Percentiles rank a stretch among this genome's conserved stretches.
Evolutionary conservation across 75 land plant genomes (phyloP).

Genomic region (Sequoia sempervirens): DNA sequence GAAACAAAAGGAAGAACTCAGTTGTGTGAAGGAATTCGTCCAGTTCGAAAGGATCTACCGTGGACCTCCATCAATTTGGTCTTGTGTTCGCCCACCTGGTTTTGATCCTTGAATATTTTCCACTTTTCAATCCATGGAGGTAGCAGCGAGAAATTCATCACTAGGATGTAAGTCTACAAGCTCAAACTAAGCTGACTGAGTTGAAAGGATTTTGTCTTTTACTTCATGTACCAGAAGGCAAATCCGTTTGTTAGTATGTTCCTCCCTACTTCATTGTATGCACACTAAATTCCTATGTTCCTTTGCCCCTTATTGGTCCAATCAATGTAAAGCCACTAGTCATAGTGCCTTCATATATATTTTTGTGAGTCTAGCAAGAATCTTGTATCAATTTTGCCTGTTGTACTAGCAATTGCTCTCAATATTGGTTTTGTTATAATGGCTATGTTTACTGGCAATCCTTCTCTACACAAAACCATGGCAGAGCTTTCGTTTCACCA

Average conservation of each 20-base stretch:
- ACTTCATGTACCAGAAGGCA: not conserved
- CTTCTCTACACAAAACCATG: slow-evolving; percentile 1
- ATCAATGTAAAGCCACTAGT: not conserved
- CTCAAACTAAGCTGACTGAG: not conserved
- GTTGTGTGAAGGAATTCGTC: not conserved
- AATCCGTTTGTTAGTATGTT: not conserved
- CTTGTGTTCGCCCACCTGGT: slow-evolving; percentile 13
- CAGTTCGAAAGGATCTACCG: slow-evolving; percentile 1
- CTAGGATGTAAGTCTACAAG: not conserved
- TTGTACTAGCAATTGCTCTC: not conserved
- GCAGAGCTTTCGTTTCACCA: slow-evolving; percentile 4
- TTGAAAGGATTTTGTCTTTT: not conserved
- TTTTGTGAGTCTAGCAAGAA: not conserved
- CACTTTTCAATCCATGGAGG: not conserved
- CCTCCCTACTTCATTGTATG: not conserved
- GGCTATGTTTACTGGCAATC: slow-evolving; percentile 6
- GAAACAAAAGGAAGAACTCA: not conserved
- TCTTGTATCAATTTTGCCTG: not conserved
- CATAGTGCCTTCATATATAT: not conserved
- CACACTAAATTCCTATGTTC: not conserved
- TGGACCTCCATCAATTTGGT: not conserved
- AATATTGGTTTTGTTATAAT: not conserved
- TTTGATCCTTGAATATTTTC: slow-evolving; percentile 5
- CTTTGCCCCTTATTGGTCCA: not conserved
- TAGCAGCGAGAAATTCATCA: not conserved